Base-by-base conservation (phyloP, 176 grass and related monocot species). In the Poa annua region DNA sequence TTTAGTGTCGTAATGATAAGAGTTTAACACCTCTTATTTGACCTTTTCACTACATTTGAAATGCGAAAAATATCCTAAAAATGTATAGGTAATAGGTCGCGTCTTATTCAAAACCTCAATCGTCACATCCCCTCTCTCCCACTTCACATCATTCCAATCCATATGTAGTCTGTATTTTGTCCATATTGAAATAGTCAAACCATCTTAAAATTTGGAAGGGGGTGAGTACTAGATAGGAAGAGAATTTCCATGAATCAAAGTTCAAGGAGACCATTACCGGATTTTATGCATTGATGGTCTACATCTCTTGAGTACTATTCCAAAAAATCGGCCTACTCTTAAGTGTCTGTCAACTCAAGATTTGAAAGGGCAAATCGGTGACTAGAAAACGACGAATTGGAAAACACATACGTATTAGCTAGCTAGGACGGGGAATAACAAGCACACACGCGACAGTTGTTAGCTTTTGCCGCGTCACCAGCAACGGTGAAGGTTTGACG, bases 401-500 rank as follows among this genome's bases (percentile, higher is more conserved):
- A 84, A 35, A 63, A 64, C 24, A 33, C 17, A 57, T 17, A 70
- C 13, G 21, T 42, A 42, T 8, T 8, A 11, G 16, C 19, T 45
- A 50, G 48, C 29, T 26, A 36, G 42, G 70, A 50, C 7, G 70
- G 70, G 70, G 66, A 84, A 76, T 76, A 84, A 54, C 57, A 53
- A 24, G 72, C 60, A 42, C 70, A 64, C 26, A 54, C 34, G 47
- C 72, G 82, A 76, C 72, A 59, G 22, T 52, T 25, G 50, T 13
- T 38, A 45, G 17, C 65, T 79, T 85, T 79, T 29, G 76, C 76
- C n/a, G 76, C 75, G 66, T 85, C 84, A 85, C 76, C 84, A 61
- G 66, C 66, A 80, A 51, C 54, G 66, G 84, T 71, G 41, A 85
- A 41, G 66, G 29, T 72, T 80, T 72, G 84, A 72, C 75, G 66